Percentiles rank a stretch among this genome's conserved stretches.
Conservation (phyloP, 192 early-diverging fungal genomes). For the Gonapodya sp. region DNA sequence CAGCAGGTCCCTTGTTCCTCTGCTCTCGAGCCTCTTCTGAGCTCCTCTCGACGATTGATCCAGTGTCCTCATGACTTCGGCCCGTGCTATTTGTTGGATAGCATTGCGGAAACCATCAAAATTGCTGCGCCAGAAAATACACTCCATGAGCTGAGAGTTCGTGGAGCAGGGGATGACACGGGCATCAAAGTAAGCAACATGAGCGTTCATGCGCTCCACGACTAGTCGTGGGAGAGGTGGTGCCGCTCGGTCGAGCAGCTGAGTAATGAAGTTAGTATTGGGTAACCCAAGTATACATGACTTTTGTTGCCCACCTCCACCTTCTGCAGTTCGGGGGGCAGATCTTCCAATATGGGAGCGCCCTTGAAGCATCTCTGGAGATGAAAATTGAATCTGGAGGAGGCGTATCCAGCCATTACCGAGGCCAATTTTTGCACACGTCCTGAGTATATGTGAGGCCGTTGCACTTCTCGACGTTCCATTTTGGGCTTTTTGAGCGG, state of each 20-base stretch:
- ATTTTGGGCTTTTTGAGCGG: not conserved
- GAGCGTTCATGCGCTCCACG: slow-evolving; percentile 18
- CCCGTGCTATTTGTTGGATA: slow-evolving; percentile 17
- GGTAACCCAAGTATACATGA: not conserved
- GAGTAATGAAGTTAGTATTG: too few relatives aligned
- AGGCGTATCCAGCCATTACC: slow-evolving; percentile 31
- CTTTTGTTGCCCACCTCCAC: not conserved
- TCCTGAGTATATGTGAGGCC: slow-evolving; percentile 32
- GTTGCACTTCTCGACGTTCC: not conserved
- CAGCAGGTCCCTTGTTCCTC: slow-evolving; percentile 22
- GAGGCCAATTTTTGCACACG: slow-evolving; percentile 41
- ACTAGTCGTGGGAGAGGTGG: slow-evolving; percentile 1
- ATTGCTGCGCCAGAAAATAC: slow-evolving; percentile 44
- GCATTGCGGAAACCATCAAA: slow-evolving; percentile 42
- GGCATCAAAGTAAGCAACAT: slow-evolving; percentile 37
- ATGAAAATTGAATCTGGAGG: slow-evolving; percentile 39
- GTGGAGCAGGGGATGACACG: slow-evolving; percentile 29
- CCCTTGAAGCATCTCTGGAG: slow-evolving; percentile 16
- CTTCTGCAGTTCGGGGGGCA: not conserved
- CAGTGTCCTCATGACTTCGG: slow-evolving; percentile 2
- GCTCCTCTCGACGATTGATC: not conserved
- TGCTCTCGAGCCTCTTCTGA: slow-evolving; percentile 24
- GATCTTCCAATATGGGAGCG: slow-evolving; percentile 17
- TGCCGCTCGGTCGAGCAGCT: not conserved
- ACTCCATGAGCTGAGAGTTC: slow-evolving; percentile 24